These are phyloP conservation scores for Monosporascus sp. DNA, from an alignment of 2,329 filamentous ascomycete genomes.

Conservation along the genomic window DNA sequence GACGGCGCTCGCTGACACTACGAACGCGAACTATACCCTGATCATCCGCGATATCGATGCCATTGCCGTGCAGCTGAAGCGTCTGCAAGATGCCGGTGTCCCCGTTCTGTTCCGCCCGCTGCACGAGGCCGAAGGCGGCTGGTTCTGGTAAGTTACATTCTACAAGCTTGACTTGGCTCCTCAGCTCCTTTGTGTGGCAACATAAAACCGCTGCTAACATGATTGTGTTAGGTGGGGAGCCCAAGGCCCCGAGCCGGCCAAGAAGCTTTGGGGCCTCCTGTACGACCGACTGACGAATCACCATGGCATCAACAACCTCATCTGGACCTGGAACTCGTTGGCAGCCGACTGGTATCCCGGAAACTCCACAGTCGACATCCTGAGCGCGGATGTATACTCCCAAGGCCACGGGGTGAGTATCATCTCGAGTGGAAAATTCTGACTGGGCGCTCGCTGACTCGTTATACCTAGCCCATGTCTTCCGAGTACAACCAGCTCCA, in stretches of 20 bases:
- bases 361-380: conserved; percentile 38
- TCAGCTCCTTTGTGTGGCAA: background rate
- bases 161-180: background rate
- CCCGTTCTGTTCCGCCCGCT: conserved; percentile 43
- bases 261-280: conserved; percentile 38
- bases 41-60: conserved; percentile 43
- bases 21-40: conserved; percentile 41
- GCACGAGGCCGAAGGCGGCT: conserved; percentile 45
- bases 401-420: conserved; percentile 36
- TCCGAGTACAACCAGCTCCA: conserved; percentile 39
- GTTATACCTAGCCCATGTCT: conserved; percentile 29
- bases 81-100: conserved; percentile 36
- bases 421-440: background rate
- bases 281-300: conserved; percentile 39
- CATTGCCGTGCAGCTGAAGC: conserved; percentile 40
- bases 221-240: conserved; percentile 32
- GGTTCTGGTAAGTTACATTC: conserved; percentile 39
- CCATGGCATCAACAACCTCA: conserved; percentile 40
- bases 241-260: conserved; percentile 38
- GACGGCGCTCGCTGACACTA: conserved; percentile 34
- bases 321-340: conserved; percentile 48
- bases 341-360: conserved; percentile 42
- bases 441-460: conserved; percentile 2
- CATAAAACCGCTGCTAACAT: background rate
- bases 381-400: conserved; percentile 41